These are phyloP conservation scores for Talaromyces funiculosus DNA, from an alignment of 2,329 filamentous ascomycete species.

Conservation along the genomic window DNA sequence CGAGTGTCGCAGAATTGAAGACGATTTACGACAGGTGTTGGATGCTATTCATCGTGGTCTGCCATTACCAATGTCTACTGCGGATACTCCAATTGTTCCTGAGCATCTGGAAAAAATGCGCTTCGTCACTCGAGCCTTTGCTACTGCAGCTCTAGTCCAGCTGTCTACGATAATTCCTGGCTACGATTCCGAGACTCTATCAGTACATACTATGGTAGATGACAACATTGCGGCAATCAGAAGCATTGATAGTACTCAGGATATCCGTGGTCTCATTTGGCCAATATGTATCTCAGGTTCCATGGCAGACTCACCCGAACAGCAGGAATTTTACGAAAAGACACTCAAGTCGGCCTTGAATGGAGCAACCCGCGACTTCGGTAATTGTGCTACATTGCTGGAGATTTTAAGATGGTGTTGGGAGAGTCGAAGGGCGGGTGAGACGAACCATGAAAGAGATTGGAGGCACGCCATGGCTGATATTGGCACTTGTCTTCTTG, in stretches of 20 bases:
- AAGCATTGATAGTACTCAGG: background rate
- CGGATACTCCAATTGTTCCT: background rate
- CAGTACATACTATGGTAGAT: background rate
- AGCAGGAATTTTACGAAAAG: conserved; percentile 12
- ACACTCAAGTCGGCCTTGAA: conserved; percentile 14
- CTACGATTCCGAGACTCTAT: background rate
- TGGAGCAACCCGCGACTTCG: conserved; percentile 16
- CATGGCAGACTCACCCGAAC: conserved; percentile 10
- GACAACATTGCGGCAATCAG: conserved; percentile 7
- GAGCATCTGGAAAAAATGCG: background rate
- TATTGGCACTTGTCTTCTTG: conserved; percentile 6
- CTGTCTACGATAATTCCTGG: background rate
- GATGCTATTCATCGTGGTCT: background rate
- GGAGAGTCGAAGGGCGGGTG: background rate
- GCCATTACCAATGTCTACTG: background rate
- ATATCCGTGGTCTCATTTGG: conserved; percentile 15
- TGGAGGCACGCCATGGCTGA: conserved; percentile 11
- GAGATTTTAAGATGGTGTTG: conserved; percentile 9
- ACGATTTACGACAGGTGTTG: background rate
- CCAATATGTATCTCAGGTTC: conserved; percentile 17
- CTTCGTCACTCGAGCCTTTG: conserved; percentile 1
- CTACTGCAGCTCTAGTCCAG: conserved; percentile 3
- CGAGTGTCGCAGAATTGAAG: background rate
- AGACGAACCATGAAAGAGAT: background rate
- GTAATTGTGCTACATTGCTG: conserved; percentile 10